Percentiles rank a stretch among this genome's conserved stretches.
Conservation (phyloP, 2,329 filamentous ascomycete species). For the Colletotrichum sp. region DNA sequence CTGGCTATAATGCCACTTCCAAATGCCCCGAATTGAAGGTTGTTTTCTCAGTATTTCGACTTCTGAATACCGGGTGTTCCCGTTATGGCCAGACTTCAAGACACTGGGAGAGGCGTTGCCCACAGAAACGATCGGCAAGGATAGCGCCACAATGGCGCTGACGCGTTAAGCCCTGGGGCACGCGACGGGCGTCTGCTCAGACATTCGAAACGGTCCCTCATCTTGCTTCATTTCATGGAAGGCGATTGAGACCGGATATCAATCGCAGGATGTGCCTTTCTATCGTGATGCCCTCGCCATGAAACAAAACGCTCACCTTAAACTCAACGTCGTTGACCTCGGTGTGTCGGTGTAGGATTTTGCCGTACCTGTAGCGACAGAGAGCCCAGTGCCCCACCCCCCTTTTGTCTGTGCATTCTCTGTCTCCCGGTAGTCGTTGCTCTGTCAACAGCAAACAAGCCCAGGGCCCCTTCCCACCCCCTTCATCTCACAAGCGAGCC, state of each 20-base stretch:
- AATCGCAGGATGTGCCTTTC: too few species aligned
- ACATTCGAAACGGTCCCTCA: background rate
- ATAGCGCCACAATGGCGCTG: background rate
- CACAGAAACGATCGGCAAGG: background rate
- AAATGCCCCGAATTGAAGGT: background rate
- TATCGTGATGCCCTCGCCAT: background rate
- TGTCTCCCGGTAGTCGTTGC: slow-evolving; percentile 14
- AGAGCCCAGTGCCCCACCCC: background rate
- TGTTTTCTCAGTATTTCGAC: background rate
- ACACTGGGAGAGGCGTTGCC: background rate
- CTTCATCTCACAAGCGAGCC: slow-evolving; percentile 23
- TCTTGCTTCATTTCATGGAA: background rate
- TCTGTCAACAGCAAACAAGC: slow-evolving; percentile 22
- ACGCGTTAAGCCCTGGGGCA: background rate
- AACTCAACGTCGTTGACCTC: background rate
- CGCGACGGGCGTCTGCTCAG: background rate
- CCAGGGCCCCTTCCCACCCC: slow-evolving; percentile 15
- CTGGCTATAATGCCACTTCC: background rate
- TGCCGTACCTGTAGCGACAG: slow-evolving; percentile 11
- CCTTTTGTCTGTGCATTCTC: slow-evolving; percentile 18
- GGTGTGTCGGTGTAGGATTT: slow-evolving; percentile 12
- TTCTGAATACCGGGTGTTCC: background rate
- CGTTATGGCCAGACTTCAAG: background rate
- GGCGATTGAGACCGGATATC: background rate
- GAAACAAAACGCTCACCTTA: background rate